Conservation (phyloP, 108 stramenopile genomes). For the Pseudonitzschia delicatissima region DNA sequence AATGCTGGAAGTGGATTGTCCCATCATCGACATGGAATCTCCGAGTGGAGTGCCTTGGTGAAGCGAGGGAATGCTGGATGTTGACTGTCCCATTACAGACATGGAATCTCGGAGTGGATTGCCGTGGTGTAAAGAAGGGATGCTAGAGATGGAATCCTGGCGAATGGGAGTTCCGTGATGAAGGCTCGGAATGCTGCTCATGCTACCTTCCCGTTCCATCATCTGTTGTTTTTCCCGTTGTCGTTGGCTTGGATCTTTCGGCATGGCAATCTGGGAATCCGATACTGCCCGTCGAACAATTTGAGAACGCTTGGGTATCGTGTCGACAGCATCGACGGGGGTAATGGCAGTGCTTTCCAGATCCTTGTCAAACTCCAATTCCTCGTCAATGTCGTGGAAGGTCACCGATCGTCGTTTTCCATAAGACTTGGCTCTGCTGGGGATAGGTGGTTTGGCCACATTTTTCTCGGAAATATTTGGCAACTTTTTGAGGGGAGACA, state of each 20-base stretch:
- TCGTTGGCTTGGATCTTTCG: neutral
- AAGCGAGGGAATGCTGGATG: conserved; percentile 30
- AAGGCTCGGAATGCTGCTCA: conserved; percentile 27
- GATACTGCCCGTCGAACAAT: conserved; percentile 10
- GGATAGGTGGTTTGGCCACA: neutral
- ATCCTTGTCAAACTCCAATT: conserved; percentile 8
- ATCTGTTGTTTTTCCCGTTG: neutral
- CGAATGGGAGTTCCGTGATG: conserved; percentile 33
- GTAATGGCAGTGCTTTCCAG: neutral
- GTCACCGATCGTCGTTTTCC: conserved; percentile 22
- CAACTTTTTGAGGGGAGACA: neutral
- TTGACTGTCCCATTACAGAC: conserved; percentile 8
- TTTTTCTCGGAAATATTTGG: neutral
- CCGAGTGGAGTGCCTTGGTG: conserved; percentile 24
- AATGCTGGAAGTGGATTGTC: conserved; percentile 24
- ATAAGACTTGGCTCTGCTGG: neutral
- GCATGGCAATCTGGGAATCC: conserved; percentile 14
- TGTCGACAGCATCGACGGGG: conserved; percentile 1
- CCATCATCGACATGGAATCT: conserved; percentile 29
- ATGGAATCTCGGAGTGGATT: conserved; percentile 6
- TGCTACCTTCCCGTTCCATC: conserved; percentile 3
- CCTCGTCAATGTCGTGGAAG: conserved; percentile 20
- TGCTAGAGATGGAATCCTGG: conserved; percentile 26
- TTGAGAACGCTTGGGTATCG: neutral
- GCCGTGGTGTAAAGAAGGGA: conserved; percentile 36